These are phyloP conservation scores for Chlorophyllum brunneum DNA, from an alignment of 768 basidiomycete genomes.

Conservation along the genomic window DNA sequence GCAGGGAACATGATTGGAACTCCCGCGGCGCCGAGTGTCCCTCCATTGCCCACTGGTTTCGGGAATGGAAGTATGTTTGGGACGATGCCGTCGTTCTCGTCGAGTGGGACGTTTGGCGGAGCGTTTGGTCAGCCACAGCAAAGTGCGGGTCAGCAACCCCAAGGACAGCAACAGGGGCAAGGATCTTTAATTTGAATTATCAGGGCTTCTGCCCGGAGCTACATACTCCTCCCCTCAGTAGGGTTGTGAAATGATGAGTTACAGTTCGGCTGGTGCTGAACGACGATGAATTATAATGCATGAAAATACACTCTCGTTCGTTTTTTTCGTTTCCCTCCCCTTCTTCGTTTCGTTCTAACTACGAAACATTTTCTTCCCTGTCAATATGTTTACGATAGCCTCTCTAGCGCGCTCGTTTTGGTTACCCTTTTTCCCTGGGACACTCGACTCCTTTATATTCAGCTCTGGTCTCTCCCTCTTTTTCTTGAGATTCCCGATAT, in stretches of 20 bases:
- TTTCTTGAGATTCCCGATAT: neutral
- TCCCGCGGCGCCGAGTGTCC: constrained; percentile 2
- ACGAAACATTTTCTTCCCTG: neutral
- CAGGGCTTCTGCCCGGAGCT: too few species aligned
- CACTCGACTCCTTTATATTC: neutral
- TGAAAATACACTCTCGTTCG: constrained; percentile 14
- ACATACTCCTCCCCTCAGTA: too few species aligned
- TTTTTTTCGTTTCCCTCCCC: constrained; percentile 17
- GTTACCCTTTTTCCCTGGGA: constrained; percentile 14
- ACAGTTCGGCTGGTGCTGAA: too few species aligned
- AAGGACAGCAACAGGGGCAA: constrained; percentile 36
- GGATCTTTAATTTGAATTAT: constrained; percentile 44
- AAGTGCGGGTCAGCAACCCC: constrained; percentile 5
- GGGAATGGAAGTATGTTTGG: constrained; percentile 11
- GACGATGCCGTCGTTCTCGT: neutral
- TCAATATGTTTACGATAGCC: neutral
- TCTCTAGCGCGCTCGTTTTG: constrained; percentile 17
- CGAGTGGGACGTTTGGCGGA: neutral
- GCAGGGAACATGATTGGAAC: constrained; percentile 17
- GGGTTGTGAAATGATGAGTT: too few species aligned
- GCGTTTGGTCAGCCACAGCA: constrained; percentile 1
- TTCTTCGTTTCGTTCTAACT: neutral
- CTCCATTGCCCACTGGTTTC: constrained; percentile 8
- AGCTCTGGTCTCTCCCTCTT: constrained; percentile 6
- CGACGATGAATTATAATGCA: too few species aligned